A percentile compares a stretch with the other conserved stretches of the same genome.
phyloP scores from a whole-genome alignment of 495 filamentous ascomycete species.

The Neurospora sp. region DNA sequence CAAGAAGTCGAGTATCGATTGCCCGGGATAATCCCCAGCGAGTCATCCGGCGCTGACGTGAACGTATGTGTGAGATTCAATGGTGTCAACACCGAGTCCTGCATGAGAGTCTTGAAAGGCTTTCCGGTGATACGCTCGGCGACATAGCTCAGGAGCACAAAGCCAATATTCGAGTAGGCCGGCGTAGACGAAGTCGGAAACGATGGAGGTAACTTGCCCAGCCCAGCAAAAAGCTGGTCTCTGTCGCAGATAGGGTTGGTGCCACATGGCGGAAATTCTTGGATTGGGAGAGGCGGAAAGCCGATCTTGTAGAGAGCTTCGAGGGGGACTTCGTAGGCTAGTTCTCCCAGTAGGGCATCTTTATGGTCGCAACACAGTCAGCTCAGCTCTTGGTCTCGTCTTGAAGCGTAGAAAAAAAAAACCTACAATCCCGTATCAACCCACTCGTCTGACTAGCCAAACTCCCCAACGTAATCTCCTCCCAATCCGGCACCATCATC shows the following conservation, averaged over 20 bases:
- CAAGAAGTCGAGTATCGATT: constrained; percentile 16
- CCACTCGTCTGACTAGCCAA: constrained; percentile 45
- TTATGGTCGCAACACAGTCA: not conserved
- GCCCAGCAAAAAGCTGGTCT: constrained; percentile 29
- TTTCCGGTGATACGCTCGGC: constrained; percentile 29
- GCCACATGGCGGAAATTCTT: constrained; percentile 36
- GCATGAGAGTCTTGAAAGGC: constrained; percentile 26
- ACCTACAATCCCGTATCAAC: constrained; percentile 30
- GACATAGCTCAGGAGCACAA: constrained; percentile 27
- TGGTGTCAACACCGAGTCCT: constrained; percentile 28
- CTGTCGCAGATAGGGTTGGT: constrained; percentile 27
- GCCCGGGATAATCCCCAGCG: constrained; percentile 27
- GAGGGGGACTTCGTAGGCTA: constrained; percentile 25
- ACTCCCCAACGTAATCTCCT: constrained; percentile 43
- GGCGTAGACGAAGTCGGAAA: constrained; percentile 28
- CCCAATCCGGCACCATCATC: constrained; percentile 37
- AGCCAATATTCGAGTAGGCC: constrained; percentile 30
- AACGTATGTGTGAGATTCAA: constrained; percentile 35
- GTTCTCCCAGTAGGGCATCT: constrained; percentile 33
- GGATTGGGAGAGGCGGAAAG: constrained; percentile 27
- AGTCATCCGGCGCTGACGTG: constrained; percentile 19
- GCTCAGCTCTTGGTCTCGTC: not conserved
- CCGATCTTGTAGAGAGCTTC: constrained; percentile 16
- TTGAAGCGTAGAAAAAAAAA: too few species aligned
- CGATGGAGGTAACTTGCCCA: constrained; percentile 25